Percentiles rank a stretch among this genome's conserved stretches.
These are phyloP conservation scores for Scedosporium minutisporum DNA, from an alignment of 2,329 filamentous ascomycete genomes.

Conservation along the genomic window DNA sequence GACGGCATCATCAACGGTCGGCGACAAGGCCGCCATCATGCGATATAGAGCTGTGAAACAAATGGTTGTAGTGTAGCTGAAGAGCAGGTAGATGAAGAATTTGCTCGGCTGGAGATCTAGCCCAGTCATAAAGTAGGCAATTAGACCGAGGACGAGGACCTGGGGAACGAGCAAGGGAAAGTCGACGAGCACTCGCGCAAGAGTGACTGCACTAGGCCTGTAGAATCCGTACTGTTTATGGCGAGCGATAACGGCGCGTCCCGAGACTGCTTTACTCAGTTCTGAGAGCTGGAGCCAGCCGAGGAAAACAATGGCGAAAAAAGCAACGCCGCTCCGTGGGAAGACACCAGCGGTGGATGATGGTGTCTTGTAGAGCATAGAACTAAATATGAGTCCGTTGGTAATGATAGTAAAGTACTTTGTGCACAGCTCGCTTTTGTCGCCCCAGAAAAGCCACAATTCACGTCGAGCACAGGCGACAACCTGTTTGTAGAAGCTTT, in stretches of 20 bases:
- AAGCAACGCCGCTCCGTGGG: slow-evolving; percentile 26
- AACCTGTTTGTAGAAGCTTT: slow-evolving; percentile 27
- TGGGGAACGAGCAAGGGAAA: slow-evolving; percentile 21
- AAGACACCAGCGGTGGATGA: slow-evolving; percentile 43
- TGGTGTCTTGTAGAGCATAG: slow-evolving; percentile 54
- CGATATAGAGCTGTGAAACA: slow-evolving; percentile 50
- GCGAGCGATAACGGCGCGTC: slow-evolving; percentile 18
- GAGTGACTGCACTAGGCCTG: slow-evolving; percentile 23
- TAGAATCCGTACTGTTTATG: slow-evolving; percentile 24
- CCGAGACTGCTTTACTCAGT: slow-evolving; percentile 15
- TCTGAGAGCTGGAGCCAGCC: slow-evolving; percentile 18
- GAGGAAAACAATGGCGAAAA: slow-evolving; percentile 24
- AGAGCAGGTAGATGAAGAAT: slow-evolving; percentile 57
- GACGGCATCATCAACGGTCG: slow-evolving; percentile 54
- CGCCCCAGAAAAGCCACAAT: neutral
- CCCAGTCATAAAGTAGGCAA: slow-evolving; percentile 31
- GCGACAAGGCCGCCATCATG: slow-evolving; percentile 47
- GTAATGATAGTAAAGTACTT: neutral
- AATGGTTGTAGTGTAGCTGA: slow-evolving; percentile 48
- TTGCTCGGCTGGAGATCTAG: slow-evolving; percentile 39
- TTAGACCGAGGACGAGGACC: slow-evolving; percentile 26
- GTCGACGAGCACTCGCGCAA: slow-evolving; percentile 15
- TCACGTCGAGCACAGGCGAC: slow-evolving; percentile 48
- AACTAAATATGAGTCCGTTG: slow-evolving; percentile 48
- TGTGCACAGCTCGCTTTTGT: slow-evolving; percentile 21